phyloP scores from a whole-genome alignment of 2,329 filamentous ascomycete genomes.

The Myrmaecium sp. region DNA sequence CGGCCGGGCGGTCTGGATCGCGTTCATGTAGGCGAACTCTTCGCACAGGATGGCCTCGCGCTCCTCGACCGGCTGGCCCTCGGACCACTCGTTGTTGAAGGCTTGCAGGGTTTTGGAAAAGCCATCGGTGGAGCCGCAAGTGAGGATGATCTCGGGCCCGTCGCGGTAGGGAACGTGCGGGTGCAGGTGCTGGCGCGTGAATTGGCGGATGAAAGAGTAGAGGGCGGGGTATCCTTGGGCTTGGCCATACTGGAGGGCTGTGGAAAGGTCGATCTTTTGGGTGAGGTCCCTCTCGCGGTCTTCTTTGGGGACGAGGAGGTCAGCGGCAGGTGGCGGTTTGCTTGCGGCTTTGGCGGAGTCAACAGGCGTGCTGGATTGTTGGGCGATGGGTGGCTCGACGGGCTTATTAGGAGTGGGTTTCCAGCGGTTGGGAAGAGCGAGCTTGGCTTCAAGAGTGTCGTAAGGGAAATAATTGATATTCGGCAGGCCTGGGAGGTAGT shows the following conservation, averaged over 20 bases:
- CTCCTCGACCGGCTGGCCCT: slow-evolving; percentile 48
- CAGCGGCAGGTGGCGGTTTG: slow-evolving; percentile 18
- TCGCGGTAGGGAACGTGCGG: slow-evolving; percentile 63
- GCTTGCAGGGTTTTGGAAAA: slow-evolving; percentile 62
- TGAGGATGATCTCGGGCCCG: slow-evolving; percentile 63
- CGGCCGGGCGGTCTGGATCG: slow-evolving; percentile 49
- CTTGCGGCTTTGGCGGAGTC: too few relatives aligned
- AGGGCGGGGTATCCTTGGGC: slow-evolving; percentile 68
- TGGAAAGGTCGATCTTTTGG: slow-evolving; percentile 62
- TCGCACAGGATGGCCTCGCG: slow-evolving; percentile 68
- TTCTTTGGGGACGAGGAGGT: slow-evolving; percentile 57
- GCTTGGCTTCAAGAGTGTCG: slow-evolving; percentile 72
- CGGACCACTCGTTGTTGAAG: slow-evolving; percentile 59
- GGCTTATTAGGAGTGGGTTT: slow-evolving; percentile 50
- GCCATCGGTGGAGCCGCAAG: slow-evolving; percentile 72
- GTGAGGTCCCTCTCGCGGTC: slow-evolving; percentile 39
- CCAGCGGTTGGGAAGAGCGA: slow-evolving; percentile 59
- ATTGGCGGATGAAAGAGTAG: slow-evolving; percentile 60
- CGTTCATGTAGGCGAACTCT: slow-evolving; percentile 65
- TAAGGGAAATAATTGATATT: slow-evolving; percentile 74
- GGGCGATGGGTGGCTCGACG: slow-evolving; percentile 23
- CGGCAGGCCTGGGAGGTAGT: slow-evolving; percentile 46
- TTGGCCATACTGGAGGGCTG: slow-evolving; percentile 76
- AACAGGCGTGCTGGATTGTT: slow-evolving; percentile 17
- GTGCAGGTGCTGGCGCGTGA: slow-evolving; percentile 59